A percentile compares a stretch with the other conserved stretches of the same genome.
Conservation (phyloP, 2,329 filamentous ascomycete genomes). For the Phoma sp. region DNA sequence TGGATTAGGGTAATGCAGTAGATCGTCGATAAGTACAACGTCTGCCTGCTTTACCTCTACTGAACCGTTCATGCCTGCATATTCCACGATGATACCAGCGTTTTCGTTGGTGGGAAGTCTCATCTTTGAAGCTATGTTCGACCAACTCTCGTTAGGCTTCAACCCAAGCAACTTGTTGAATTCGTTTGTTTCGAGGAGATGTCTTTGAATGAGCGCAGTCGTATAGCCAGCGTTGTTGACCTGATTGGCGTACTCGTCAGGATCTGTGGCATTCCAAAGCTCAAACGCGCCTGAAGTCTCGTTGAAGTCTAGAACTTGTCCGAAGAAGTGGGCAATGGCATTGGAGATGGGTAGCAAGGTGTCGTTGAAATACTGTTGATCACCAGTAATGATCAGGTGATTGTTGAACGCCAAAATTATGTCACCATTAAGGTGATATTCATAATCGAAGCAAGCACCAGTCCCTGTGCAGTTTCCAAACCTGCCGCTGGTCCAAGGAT, state of each 20-base stretch:
- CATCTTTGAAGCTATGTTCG: conserved; percentile 62
- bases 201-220: conserved; percentile 66
- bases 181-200: conserved; percentile 62
- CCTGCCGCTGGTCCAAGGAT: conserved; percentile 71
- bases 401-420: conserved; percentile 69
- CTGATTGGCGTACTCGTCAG: conserved; percentile 73
- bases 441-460: conserved; percentile 71
- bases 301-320: conserved; percentile 66
- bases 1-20: conserved; percentile 65
- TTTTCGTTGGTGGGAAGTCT: conserved; percentile 59
- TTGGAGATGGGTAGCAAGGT: conserved; percentile 69
- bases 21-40: conserved; percentile 70
- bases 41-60: conserved; percentile 74
- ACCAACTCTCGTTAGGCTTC: conserved; percentile 64
- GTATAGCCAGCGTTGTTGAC: conserved; percentile 74
- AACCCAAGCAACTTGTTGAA: conserved; percentile 64
- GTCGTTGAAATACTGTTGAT: conserved; percentile 61
- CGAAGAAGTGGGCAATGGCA: conserved; percentile 66
- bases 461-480: conserved; percentile 71
- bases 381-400: conserved; percentile 66
- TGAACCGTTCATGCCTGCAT: conserved; percentile 69
- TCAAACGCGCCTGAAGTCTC: conserved; percentile 45
- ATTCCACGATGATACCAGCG: conserved; percentile 69
- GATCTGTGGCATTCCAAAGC: conserved; percentile 69
- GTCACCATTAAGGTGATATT: conserved; percentile 75